A percentile compares a stretch with the other conserved stretches of the same genome.
These are phyloP conservation scores for Picea sitchensis DNA, from an alignment of 75 land plant species.

Conservation along the genomic window DNA sequence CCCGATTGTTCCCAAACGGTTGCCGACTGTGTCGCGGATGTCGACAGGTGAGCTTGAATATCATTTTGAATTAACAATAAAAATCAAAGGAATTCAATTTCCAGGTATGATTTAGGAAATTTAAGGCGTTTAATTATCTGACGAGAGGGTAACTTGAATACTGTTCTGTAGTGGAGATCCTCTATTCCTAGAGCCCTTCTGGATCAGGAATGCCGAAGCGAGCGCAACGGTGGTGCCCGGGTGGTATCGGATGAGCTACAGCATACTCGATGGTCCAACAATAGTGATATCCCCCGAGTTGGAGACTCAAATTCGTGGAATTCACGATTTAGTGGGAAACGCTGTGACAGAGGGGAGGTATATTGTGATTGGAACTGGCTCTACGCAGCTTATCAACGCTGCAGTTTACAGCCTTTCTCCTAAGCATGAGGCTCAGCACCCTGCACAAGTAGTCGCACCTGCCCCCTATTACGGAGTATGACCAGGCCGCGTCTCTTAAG, in stretches of 20 bases:
- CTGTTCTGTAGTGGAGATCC: slow-evolving; percentile 61
- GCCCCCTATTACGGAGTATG: too few relatives aligned
- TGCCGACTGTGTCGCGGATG: not conserved
- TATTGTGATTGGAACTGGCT: too few relatives aligned
- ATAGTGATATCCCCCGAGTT: too few relatives aligned
- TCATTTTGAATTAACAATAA: not conserved
- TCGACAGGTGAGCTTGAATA: not conserved
- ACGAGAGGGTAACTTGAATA: not conserved
- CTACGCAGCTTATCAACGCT: too few relatives aligned
- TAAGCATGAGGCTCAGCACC: too few relatives aligned
- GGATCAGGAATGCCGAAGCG: slow-evolving; percentile 47
- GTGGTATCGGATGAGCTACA: slow-evolving; percentile 72
- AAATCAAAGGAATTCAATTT: not conserved
- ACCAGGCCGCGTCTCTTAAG: too few relatives aligned
- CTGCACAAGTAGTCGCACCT: too few relatives aligned
- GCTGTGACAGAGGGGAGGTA: too few relatives aligned
- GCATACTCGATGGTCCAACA: not conserved
- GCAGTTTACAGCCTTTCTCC: too few relatives aligned
- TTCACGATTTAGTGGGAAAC: too few relatives aligned
- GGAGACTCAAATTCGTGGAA: too few relatives aligned
- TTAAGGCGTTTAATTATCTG: not conserved
- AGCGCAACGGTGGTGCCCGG: slow-evolving; percentile 59
- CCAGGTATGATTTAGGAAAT: not conserved
- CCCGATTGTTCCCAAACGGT: slow-evolving; percentile 12
- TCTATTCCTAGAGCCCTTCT: slow-evolving; percentile 57